phyloP scores from a whole-genome alignment of 345 rosid species.

The Acer saccharum region DNA sequence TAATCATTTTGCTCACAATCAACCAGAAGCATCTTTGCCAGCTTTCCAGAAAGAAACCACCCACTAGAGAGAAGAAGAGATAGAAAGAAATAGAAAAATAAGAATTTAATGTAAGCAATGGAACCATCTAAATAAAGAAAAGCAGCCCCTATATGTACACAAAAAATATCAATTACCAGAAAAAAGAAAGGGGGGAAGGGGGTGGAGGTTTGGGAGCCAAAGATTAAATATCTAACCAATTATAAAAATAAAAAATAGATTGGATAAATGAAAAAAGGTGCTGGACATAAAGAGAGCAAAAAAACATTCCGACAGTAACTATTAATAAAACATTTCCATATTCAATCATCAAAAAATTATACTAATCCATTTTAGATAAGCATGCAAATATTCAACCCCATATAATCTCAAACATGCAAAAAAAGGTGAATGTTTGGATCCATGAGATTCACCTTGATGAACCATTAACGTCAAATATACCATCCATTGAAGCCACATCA shows the following conservation, averaged over 20 bases:
- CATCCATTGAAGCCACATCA: constrained; percentile 55
- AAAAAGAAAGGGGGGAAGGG: neutral
- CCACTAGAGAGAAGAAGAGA: constrained; percentile 41
- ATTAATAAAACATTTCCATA: neutral
- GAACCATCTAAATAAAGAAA: neutral
- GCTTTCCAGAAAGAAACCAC: constrained; percentile 84
- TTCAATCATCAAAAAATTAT: constrained; percentile 2
- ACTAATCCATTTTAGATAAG: constrained; percentile 13
- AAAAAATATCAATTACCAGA: constrained; percentile 1
- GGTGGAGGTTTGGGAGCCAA: neutral
- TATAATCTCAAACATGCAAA: neutral
- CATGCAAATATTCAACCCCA: constrained; percentile 8
- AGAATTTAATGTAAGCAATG: constrained; percentile 7
- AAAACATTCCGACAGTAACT: neutral
- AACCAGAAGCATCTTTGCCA: constrained; percentile 79
- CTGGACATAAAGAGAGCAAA: neutral
- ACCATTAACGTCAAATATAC: constrained; percentile 43
- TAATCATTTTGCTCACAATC: constrained; percentile 77
- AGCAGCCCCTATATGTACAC: neutral
- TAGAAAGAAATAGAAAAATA: neutral
- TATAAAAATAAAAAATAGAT: neutral
- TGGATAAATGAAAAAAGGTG: neutral
- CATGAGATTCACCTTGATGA: constrained; percentile 53
- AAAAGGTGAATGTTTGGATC: neutral
- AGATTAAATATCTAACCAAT: neutral